These are phyloP conservation scores for Achlya hypogyna DNA, from an alignment of 352 stramenopile species.

Conservation along the genomic window DNA sequence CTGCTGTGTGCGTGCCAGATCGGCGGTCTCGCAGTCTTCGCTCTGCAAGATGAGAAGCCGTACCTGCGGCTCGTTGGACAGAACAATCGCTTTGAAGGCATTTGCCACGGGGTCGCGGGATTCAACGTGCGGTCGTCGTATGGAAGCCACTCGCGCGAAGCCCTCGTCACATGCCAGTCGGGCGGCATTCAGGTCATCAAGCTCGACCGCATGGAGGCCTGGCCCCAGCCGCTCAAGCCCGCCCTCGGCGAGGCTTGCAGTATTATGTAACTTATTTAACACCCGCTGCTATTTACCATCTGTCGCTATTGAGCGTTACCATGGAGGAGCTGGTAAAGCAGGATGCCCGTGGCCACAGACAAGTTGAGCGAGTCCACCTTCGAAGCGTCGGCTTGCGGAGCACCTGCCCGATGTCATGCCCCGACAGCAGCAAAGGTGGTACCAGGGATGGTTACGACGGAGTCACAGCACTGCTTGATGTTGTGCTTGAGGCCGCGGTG, in stretches of 20 bases:
- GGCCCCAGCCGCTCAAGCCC: slow-evolving; percentile 6
- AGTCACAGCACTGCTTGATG: slow-evolving; percentile 62
- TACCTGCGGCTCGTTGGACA: slow-evolving; percentile 4
- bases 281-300: background rate
- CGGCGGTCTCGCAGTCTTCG: slow-evolving; percentile 11
- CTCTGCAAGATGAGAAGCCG: background rate
- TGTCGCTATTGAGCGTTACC: slow-evolving; percentile 28
- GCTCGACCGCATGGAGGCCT: slow-evolving; percentile 8
- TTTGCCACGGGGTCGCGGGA: slow-evolving; percentile 7
- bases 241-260: slow-evolving; percentile 5
- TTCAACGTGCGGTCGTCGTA: background rate
- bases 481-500: slow-evolving; percentile 61
- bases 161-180: slow-evolving; percentile 15
- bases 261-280: slow-evolving; percentile 14
- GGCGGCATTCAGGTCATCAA: slow-evolving; percentile 10
- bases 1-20: slow-evolving; percentile 17
- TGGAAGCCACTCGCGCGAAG: background rate
- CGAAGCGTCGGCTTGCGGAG: slow-evolving; percentile 36
- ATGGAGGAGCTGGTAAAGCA: slow-evolving; percentile 71
- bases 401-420: background rate
- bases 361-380: slow-evolving; percentile 76
- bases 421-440: background rate
- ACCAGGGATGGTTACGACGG: slow-evolving; percentile 67
- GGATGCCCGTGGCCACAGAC: slow-evolving; percentile 60
- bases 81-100: slow-evolving; percentile 17